phyloP scores from a whole-genome alignment of 116 monocot genomes.

The Zostera marina region DNA sequence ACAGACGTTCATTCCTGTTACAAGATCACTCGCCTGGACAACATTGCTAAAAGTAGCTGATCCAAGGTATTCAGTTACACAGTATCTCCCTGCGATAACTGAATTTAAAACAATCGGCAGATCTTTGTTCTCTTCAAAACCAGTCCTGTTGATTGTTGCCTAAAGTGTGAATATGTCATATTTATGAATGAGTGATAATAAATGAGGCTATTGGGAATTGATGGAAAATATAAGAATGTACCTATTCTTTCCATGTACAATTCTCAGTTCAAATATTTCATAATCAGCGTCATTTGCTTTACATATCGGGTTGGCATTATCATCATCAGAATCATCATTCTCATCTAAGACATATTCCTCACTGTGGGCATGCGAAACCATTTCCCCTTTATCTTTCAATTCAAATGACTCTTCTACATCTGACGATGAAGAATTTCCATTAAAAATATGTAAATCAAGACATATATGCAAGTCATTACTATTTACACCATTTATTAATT shows the following conservation, averaged over 20 bases:
- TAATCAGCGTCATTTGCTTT: conserved; percentile 31
- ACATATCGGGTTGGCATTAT: conserved; percentile 20
- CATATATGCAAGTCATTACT: background rate
- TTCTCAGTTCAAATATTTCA: conserved; percentile 74
- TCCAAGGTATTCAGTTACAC: conserved; percentile 76
- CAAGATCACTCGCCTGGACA: conserved; percentile 85
- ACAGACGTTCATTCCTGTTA: conserved; percentile 66
- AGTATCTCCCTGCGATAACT: conserved; percentile 82
- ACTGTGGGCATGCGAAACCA: conserved; percentile 18
- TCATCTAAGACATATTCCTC: conserved; percentile 6
- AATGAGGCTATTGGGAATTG: background rate
- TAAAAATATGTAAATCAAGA: conserved; percentile 1
- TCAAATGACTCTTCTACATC: conserved; percentile 20
- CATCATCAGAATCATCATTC: conserved; percentile 16
- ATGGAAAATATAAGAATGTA: conserved; percentile 6
- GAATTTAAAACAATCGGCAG: conserved; percentile 63
- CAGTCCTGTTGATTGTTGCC: conserved; percentile 50
- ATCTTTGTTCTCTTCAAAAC: conserved; percentile 93
- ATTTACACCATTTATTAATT: background rate
- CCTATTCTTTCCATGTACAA: conserved; percentile 92
- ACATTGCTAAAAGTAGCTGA: conserved; percentile 97
- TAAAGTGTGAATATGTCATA: conserved; percentile 14
- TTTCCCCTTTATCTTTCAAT: conserved; percentile 16
- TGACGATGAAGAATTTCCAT: conserved; percentile 6
- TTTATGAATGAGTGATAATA: background rate